phyloP scores from a whole-genome alignment of 192 early-diverging fungal species.

The Coemansia sp. region DNA sequence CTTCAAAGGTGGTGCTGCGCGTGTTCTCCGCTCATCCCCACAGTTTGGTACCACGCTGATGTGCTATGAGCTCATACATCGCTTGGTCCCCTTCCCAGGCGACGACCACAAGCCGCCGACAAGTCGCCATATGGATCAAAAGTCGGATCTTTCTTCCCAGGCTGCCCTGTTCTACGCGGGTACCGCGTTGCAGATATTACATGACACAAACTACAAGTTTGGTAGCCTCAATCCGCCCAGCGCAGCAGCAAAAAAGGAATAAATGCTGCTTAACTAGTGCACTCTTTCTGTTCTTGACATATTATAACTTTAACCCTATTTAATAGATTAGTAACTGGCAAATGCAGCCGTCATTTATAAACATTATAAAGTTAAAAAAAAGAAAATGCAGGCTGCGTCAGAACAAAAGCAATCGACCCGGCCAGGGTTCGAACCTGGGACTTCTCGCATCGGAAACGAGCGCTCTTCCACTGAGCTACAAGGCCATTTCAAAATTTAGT shows the following conservation, averaged over 20 bases:
- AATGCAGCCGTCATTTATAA: not conserved
- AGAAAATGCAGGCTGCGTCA: not conserved
- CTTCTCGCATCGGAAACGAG: constrained; percentile 49
- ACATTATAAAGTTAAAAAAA: constrained; percentile 6
- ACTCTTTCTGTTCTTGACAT: no score
- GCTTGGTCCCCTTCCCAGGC: constrained; percentile 59
- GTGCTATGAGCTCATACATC: constrained; percentile 87
- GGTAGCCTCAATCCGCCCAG: constrained; percentile 10
- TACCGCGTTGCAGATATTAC: constrained; percentile 44
- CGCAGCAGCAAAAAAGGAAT: not conserved
- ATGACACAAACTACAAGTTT: constrained; percentile 52
- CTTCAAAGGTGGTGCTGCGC: constrained; percentile 94
- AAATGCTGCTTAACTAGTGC: not conserved
- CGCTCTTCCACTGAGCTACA: constrained; percentile 49
- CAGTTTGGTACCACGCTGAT: constrained; percentile 97
- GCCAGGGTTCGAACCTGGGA: constrained; percentile 52
- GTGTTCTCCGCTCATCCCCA: constrained; percentile 92
- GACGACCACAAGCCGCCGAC: constrained; percentile 31
- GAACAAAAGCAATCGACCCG: constrained; percentile 14
- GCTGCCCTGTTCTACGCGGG: constrained; percentile 44
- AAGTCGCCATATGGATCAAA: constrained; percentile 18
- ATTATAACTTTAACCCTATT: no score
- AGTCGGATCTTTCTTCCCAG: constrained; percentile 41
- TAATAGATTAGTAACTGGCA: not conserved
- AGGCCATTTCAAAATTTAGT: not conserved